A percentile compares a stretch with the other conserved stretches of the same genome.
phyloP scores from a whole-genome alignment of 164 flowering plant species.

The Piper betle region DNA sequence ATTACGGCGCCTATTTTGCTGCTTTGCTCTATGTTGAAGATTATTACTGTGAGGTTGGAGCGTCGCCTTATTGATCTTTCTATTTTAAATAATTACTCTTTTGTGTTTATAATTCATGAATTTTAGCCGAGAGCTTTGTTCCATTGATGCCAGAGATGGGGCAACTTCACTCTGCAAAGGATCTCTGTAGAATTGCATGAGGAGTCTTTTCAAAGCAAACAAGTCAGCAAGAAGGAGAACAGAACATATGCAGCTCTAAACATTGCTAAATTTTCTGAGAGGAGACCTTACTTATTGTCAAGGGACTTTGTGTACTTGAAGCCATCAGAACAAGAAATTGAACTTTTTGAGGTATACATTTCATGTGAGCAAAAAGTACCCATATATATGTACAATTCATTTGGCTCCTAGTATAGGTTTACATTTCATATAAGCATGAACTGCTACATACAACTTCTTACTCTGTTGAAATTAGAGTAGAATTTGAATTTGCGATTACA shows the following conservation, averaged over 20 bases:
- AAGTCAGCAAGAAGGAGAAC: background rate
- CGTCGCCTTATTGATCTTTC: background rate
- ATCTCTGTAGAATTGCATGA: background rate
- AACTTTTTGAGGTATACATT: slow-evolving; percentile 18
- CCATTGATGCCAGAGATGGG: background rate
- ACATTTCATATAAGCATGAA: background rate
- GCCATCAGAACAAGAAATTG: slow-evolving; percentile 11
- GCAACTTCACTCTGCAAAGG: background rate
- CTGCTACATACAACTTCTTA: background rate
- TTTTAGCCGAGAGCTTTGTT: background rate
- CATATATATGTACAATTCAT: background rate
- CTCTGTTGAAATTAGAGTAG: too few species aligned
- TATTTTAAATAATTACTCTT: too few species aligned
- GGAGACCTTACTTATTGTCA: slow-evolving; percentile 28
- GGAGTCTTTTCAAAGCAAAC: background rate
- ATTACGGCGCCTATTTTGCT: background rate
- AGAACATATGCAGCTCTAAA: too few species aligned
- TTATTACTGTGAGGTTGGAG: background rate
- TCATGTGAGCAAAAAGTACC: background rate
- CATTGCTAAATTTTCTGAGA: background rate
- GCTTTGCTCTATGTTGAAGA: background rate
- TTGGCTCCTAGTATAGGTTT: too few species aligned
- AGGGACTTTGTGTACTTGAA: slow-evolving; percentile 25
- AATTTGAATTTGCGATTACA: too few species aligned
- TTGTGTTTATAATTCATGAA: background rate